Conservation (phyloP, 1,284 basidiomycete species). For the Flammula alnicola region DNA sequence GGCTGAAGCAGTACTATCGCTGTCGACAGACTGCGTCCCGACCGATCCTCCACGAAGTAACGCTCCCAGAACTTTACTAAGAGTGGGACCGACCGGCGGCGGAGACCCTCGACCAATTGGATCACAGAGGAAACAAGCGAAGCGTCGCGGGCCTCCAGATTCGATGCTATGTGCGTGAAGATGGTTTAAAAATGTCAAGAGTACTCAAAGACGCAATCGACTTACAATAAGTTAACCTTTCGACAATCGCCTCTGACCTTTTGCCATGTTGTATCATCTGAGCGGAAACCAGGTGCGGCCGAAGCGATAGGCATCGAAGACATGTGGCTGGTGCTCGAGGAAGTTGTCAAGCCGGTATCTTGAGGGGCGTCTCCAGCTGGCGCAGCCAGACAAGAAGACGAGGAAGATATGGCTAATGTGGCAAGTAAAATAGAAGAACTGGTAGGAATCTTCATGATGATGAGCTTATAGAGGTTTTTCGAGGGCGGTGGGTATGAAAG, state of each 20-base stretch:
- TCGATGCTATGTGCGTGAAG: no score
- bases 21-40: not conserved
- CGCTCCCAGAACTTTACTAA: not conserved
- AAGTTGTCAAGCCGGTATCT: constrained; percentile 29
- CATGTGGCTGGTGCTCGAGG: constrained; percentile 26
- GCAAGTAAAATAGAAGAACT: constrained; percentile 50
- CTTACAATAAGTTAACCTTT: no score
- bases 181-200: no score
- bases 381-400: constrained; percentile 46
- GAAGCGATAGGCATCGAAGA: constrained; percentile 14
- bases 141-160: not conserved
- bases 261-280: no score
- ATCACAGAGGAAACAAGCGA: not conserved
- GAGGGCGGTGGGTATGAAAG: not conserved
- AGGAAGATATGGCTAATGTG: constrained; percentile 51
- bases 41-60: not conserved
- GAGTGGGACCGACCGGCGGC: not conserved
- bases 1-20: not conserved
- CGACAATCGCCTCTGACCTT: no score
- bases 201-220: no score
- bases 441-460: constrained; percentile 47
- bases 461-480: not conserved
- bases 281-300: no score
- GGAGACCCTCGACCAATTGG: not conserved
- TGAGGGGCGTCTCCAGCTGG: constrained; percentile 37